Conservation (phyloP, 306 rosid genomes). For the Cucumis hystrix region DNA sequence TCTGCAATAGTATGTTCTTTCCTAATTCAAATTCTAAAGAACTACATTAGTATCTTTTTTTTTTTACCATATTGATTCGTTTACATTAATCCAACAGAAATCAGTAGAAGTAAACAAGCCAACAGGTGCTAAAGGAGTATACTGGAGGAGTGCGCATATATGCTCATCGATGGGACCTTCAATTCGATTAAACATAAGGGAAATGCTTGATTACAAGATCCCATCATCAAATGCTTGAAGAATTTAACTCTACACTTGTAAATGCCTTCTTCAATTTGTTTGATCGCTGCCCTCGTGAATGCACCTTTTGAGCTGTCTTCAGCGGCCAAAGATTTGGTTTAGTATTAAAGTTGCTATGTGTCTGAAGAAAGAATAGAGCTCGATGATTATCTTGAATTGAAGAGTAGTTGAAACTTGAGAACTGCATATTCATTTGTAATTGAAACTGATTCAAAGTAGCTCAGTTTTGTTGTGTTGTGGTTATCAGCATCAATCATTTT, state of each 20-base stretch:
- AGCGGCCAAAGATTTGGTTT: not conserved
- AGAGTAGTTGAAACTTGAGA: not conserved
- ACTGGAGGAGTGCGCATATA: conserved; percentile 93
- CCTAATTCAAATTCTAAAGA: not conserved
- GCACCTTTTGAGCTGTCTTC: not conserved
- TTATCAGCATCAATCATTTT: not conserved
- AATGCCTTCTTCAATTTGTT: conserved; percentile 28
- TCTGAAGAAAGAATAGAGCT: not conserved
- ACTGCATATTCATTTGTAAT: not conserved
- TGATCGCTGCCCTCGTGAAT: not conserved
- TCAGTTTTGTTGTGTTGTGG: not conserved
- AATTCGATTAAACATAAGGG: conserved; percentile 62
- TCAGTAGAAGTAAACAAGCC: conserved; percentile 89
- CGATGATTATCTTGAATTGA: not conserved
- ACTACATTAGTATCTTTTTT: not conserved
- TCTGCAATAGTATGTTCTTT: conserved; percentile 64
- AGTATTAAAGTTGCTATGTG: not conserved
- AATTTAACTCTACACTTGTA: conserved; percentile 24
- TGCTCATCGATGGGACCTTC: conserved; percentile 99
- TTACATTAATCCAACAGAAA: conserved; percentile 38
- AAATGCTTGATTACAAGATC: conserved; percentile 72
- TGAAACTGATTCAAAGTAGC: conserved; percentile 1
- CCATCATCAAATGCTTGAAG: conserved; percentile 36
- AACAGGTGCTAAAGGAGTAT: conserved; percentile 85
- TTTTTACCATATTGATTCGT: not conserved